Conservation (phyloP, 192 early-diverging fungal genomes). For the Thoreauomyces humboldtii region DNA sequence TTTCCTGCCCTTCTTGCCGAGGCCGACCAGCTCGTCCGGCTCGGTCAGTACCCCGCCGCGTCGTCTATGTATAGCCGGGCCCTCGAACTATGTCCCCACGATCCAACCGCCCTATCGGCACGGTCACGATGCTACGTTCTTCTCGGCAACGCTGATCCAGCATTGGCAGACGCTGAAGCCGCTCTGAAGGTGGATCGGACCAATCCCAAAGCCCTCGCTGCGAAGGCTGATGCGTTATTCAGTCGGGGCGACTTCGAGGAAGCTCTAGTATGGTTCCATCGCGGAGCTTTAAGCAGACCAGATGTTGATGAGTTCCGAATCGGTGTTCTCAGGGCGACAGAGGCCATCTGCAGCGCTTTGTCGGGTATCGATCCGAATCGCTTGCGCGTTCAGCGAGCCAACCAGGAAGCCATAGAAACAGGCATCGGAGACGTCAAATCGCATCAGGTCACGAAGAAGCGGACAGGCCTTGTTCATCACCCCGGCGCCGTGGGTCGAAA, state of each 20-base stretch:
- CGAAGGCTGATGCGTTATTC: slow-evolving; percentile 30
- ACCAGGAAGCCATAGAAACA: slow-evolving; percentile 1
- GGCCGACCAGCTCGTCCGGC: slow-evolving; percentile 20
- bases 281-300: slow-evolving; percentile 9
- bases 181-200: slow-evolving; percentile 16
- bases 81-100: slow-evolving; percentile 11
- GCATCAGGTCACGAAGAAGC: not conserved
- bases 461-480: slow-evolving; percentile 4
- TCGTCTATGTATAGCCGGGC: slow-evolving; percentile 21
- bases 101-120: slow-evolving; percentile 12
- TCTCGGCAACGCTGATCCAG: slow-evolving; percentile 6
- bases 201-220: not conserved
- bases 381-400: slow-evolving; percentile 6
- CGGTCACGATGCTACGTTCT: slow-evolving; percentile 24
- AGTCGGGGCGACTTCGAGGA: slow-evolving; percentile 29
- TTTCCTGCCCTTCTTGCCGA: slow-evolving; percentile 31
- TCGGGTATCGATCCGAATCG: slow-evolving; percentile 19
- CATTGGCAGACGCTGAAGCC: slow-evolving; percentile 20
- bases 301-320: slow-evolving; percentile 25
- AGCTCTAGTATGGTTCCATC: slow-evolving; percentile 27
- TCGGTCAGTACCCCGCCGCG: slow-evolving; percentile 18
- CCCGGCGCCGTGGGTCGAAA: slow-evolving; percentile 12
- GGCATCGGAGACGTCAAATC: not conserved
- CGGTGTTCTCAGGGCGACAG: slow-evolving; percentile 6
- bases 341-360: slow-evolving; percentile 26